phyloP scores from a whole-genome alignment of 2,329 filamentous ascomycete genomes.

The Dactylellina drechsleri region DNA sequence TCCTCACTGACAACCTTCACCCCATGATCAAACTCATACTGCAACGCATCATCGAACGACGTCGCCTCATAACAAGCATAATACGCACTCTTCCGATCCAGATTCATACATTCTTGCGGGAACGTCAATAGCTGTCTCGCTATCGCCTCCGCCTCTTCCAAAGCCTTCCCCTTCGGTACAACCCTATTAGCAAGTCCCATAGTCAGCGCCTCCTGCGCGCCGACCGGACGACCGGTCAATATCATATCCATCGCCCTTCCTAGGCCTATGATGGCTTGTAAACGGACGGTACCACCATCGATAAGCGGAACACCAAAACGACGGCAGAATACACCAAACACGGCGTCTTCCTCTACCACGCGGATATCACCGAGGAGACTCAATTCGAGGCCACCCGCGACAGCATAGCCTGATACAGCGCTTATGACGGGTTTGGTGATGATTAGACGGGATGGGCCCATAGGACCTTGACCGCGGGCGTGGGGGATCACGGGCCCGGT shows the following conservation, averaged over 20 bases:
- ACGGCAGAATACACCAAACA: conserved; percentile 69
- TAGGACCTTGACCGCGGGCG: conserved; percentile 64
- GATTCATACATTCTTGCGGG: conserved; percentile 67
- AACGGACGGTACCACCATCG: conserved; percentile 66
- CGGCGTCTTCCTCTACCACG: conserved; percentile 67
- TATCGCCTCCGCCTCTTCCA: conserved; percentile 66
- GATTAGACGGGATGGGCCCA: conserved; percentile 67
- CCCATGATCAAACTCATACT: conserved; percentile 65
- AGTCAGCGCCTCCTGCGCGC: conserved; percentile 86
- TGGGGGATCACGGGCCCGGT: conserved; percentile 68
- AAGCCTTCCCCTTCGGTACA: conserved; percentile 69
- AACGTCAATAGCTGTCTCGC: conserved; percentile 66
- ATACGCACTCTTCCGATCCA: conserved; percentile 65
- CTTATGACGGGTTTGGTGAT: conserved; percentile 73
- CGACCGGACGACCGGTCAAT: conserved; percentile 70
- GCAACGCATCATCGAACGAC: conserved; percentile 67
- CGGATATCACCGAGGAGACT: conserved; percentile 68
- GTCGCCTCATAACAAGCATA: conserved; percentile 66
- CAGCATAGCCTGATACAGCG: conserved; percentile 67
- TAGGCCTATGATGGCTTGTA: conserved; percentile 67
- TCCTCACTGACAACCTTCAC: conserved; percentile 63
- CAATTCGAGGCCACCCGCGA: conserved; percentile 68
- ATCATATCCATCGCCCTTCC: conserved; percentile 69
- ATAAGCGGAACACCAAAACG: conserved; percentile 68
- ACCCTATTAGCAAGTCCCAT: conserved; percentile 86